Percentiles rank a stretch among this genome's conserved stretches.
Evolutionary conservation across 1,284 basidiomycete species (phyloP).

Genomic region (Tetrapyrgos nigripes): DNA sequence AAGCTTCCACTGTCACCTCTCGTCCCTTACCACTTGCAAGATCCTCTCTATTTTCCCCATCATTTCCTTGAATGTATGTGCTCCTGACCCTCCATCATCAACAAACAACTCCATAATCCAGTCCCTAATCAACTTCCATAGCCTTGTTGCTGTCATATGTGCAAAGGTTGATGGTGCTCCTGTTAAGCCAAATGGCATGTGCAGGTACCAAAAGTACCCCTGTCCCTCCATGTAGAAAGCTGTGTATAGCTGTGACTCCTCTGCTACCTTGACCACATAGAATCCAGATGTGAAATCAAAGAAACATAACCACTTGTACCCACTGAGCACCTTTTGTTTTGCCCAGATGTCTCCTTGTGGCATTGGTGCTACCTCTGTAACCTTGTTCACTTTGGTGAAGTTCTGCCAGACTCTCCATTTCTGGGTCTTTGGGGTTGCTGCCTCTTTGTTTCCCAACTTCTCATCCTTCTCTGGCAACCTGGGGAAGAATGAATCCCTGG

Average conservation of each 20-base stretch:
- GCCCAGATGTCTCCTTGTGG: too few relatives aligned
- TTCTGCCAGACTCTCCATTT: constrained; percentile 46
- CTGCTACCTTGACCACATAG: constrained; percentile 36
- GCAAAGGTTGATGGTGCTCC: too few relatives aligned
- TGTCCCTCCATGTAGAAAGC: constrained; percentile 45
- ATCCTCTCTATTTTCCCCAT: constrained; percentile 27
- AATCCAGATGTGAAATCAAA: constrained; percentile 45
- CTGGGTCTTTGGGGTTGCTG: too few relatives aligned
- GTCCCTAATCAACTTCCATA: constrained; percentile 38
- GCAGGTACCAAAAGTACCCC: constrained; percentile 41
- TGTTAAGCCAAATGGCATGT: constrained; percentile 49
- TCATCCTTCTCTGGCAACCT: too few relatives aligned
- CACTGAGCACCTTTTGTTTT: constrained; percentile 39
- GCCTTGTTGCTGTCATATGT: constrained; percentile 33
- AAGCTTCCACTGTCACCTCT: too few relatives aligned
- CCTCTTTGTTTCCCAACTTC: too few relatives aligned
- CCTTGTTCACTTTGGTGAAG: too few relatives aligned
- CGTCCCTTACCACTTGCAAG: constrained; percentile 24
- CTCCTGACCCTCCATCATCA: too few relatives aligned
- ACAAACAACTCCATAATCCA: constrained; percentile 41
- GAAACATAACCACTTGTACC: constrained; percentile 34
- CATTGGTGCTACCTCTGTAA: too few relatives aligned
- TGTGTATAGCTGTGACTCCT: constrained; percentile 38
- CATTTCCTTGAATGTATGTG: constrained; percentile 30
- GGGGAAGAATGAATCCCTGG: constrained; percentile 12